Evolutionary conservation across 129 eudicot genomes (phyloP).

Genomic region (Pittosporum tobira): DNA sequence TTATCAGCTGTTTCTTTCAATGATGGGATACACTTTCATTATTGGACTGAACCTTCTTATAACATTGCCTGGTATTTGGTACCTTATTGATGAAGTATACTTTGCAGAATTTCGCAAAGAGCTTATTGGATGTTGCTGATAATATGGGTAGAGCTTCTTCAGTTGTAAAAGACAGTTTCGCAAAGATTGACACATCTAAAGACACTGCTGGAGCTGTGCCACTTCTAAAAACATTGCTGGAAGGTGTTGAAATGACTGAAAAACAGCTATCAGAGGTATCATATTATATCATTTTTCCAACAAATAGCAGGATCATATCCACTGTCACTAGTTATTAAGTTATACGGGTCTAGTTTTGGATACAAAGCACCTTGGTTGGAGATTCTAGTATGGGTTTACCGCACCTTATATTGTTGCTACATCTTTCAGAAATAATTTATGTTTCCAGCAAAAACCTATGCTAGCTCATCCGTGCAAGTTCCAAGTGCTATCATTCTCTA

Average conservation of each 20-base stretch:
- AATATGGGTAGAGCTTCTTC: constrained; percentile 58
- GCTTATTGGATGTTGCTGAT: constrained; percentile 87
- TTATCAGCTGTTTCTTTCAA: background rate
- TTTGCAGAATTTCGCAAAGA: constrained; percentile 80
- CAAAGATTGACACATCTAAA: constrained; percentile 36
- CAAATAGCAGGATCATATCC: background rate
- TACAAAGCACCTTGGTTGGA: too few species aligned
- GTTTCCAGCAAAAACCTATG: too few species aligned
- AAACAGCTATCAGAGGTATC: constrained; percentile 49
- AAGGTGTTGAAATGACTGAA: constrained; percentile 59
- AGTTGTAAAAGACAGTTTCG: constrained; percentile 36
- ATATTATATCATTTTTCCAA: background rate
- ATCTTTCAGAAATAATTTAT: background rate
- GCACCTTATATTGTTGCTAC: background rate
- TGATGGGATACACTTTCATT: background rate
- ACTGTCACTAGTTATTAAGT: too few species aligned
- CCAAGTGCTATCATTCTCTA: background rate
- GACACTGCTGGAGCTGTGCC: constrained; percentile 41
- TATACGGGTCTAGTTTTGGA: background rate
- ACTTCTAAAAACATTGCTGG: constrained; percentile 61
- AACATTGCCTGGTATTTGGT: background rate
- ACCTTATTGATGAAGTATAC: constrained; percentile 6
- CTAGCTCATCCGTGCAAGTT: background rate
- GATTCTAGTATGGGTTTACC: background rate
- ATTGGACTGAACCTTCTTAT: background rate